Percentiles rank a stretch among this genome's conserved stretches.
Conservation (phyloP, 495 filamentous ascomycete genomes). For the Melanomma pulvis-pyrius region DNA sequence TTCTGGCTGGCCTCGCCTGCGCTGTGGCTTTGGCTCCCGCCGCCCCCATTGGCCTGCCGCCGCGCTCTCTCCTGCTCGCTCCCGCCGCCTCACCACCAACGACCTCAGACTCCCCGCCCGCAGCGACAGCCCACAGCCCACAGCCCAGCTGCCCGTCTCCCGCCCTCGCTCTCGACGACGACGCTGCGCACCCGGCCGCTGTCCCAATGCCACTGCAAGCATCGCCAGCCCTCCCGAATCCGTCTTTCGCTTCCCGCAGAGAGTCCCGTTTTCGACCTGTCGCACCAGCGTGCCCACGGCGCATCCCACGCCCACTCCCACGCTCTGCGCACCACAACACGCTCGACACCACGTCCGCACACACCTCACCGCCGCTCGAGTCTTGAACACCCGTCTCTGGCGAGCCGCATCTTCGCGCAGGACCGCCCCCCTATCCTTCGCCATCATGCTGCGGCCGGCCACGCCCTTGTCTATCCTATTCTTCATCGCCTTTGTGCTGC, state of each 20-base stretch:
- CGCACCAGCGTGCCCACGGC: constrained; percentile 26
- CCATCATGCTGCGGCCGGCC: constrained; percentile 78
- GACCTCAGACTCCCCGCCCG: not conserved
- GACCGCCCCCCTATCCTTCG: constrained; percentile 24
- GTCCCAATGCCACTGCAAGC: constrained; percentile 20
- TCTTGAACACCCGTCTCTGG: constrained; percentile 27
- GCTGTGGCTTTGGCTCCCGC: constrained; percentile 1
- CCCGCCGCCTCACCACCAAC: not conserved
- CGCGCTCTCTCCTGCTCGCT: not conserved
- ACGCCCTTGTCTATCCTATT: constrained; percentile 88
- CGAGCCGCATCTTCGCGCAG: constrained; percentile 28
- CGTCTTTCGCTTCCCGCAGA: constrained; percentile 20
- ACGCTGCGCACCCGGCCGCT: constrained; percentile 7
- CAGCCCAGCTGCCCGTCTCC: not conserved
- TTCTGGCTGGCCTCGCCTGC: not conserved
- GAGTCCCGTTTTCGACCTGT: constrained; percentile 27
- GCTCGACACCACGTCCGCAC: constrained; percentile 3
- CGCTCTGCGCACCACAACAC: constrained; percentile 5
- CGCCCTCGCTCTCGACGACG: not conserved
- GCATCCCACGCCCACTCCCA: constrained; percentile 8
- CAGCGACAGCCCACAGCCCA: not conserved
- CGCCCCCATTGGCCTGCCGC: not conserved
- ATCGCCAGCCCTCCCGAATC: constrained; percentile 7
- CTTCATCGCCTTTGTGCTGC: constrained; percentile 78
- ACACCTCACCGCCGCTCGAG: constrained; percentile 20